A percentile compares a stretch with the other conserved stretches of the same genome.
Evolutionary conservation across 1,139 yeast genomes (phyloP).

Genomic region (Schwanniomyces etchellsii): DNA sequence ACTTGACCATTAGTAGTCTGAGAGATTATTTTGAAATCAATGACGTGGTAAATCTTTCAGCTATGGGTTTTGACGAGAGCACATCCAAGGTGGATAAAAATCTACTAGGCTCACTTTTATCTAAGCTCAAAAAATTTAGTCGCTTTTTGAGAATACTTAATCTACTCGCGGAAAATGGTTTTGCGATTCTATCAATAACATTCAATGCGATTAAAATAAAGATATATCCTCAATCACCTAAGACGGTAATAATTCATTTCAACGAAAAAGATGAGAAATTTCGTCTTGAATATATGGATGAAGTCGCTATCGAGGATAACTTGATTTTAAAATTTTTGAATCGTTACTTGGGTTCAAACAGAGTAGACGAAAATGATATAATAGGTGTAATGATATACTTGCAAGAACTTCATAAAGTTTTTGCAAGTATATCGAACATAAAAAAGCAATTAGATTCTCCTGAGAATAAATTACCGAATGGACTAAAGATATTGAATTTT

Average conservation of each 20-base stretch:
- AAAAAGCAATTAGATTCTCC: conserved; percentile 8
- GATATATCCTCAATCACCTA: conserved; percentile 12
- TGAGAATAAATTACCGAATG: conserved; percentile 21
- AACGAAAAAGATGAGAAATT: conserved; percentile 16
- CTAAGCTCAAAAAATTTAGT: conserved; percentile 26
- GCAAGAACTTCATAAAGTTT: conserved; percentile 25
- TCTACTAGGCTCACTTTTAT: conserved; percentile 23
- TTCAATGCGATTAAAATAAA: conserved; percentile 26
- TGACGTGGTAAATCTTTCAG: conserved; percentile 21
- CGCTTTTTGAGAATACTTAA: conserved; percentile 29
- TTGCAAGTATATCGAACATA: conserved; percentile 19
- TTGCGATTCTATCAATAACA: conserved; percentile 23
- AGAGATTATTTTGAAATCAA: conserved; percentile 23
- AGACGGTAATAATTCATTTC: conserved; percentile 18
- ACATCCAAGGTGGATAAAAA: conserved; percentile 5
- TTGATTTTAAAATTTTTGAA: conserved; percentile 23
- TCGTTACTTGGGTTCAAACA: conserved; percentile 12
- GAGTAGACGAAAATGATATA: conserved; percentile 12
- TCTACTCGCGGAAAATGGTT: conserved; percentile 24
- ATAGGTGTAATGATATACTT: conserved; percentile 29
- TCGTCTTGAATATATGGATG: conserved; percentile 7
- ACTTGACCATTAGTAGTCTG: conserved; percentile 16
- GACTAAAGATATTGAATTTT: conserved; percentile 25
- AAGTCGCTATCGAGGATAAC: conserved; percentile 12
- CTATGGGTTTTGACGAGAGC: conserved; percentile 15